Evolutionary conservation across 139 green algal species (phyloP).

Genomic region (Deuterostichococcus epilithicus): DNA sequence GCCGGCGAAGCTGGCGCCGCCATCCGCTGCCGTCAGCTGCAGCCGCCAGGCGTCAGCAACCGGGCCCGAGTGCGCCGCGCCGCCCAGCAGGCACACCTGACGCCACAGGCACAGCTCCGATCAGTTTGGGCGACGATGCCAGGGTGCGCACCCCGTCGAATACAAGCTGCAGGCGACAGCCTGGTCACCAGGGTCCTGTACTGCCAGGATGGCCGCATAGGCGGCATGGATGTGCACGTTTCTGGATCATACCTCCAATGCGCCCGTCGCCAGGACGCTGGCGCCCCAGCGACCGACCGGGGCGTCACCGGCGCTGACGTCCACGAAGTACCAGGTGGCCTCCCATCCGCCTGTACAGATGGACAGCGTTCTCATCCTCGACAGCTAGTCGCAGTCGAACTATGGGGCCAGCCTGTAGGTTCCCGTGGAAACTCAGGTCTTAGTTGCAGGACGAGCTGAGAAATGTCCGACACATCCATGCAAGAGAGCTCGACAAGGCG

Average conservation of each 20-base stretch:
- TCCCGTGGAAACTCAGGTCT: too few relatives aligned
- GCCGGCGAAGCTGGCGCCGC: not conserved
- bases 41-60: slow-evolving; percentile 24
- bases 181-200: too few relatives aligned
- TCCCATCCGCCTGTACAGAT: not conserved
- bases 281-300: not conserved
- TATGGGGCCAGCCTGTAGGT: too few relatives aligned
- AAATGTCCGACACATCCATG: too few relatives aligned
- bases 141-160: too few relatives aligned
- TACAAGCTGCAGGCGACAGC: too few relatives aligned
- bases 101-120: not conserved
- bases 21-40: not conserved
- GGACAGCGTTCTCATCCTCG: too few relatives aligned
- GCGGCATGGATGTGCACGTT: too few relatives aligned
- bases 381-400: too few relatives aligned
- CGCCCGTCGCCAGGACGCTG: not conserved
- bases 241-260: not conserved
- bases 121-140: too few relatives aligned
- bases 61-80: not conserved
- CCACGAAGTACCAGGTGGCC: not conserved
- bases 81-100: slow-evolving; percentile 20
- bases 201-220: too few relatives aligned
- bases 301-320: not conserved
- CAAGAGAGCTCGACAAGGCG: not conserved
- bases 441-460: too few relatives aligned